Evolutionary conservation across 148 eudicot species (phyloP).

Genomic region (Talinum fruticosum): DNA sequence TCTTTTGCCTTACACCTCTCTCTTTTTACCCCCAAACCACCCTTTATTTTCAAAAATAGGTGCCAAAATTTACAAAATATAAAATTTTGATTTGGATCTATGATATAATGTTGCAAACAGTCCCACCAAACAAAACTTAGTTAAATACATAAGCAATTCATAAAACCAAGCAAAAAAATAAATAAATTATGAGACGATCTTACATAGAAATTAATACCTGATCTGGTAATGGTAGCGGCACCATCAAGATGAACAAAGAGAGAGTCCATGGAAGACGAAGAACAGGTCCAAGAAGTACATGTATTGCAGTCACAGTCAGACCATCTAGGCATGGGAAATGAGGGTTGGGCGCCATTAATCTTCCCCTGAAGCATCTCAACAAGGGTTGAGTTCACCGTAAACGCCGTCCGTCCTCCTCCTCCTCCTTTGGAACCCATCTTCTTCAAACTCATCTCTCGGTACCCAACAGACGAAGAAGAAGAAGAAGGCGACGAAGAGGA

Average conservation of each 20-base stretch:
- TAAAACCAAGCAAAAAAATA: too few species aligned
- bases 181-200: neutral
- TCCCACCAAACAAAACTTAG: too few species aligned
- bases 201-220: neutral
- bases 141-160: too few species aligned
- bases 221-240: constrained; percentile 21
- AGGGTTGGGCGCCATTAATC: constrained; percentile 38
- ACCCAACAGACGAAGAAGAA: neutral
- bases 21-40: too few species aligned
- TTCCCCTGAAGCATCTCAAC: constrained; percentile 70
- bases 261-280: constrained; percentile 51
- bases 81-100: too few species aligned
- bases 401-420: constrained; percentile 26
- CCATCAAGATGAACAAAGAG: constrained; percentile 64
- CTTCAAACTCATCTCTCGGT: neutral
- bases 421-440: neutral
- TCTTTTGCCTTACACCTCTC: too few species aligned
- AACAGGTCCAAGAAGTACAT: constrained; percentile 63
- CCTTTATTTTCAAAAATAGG: too few species aligned
- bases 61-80: too few species aligned
- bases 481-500: neutral
- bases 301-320: constrained; percentile 82
- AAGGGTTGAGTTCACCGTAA: constrained; percentile 56
- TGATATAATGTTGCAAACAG: too few species aligned
- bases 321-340: constrained; percentile 68